Evolutionary conservation across 805 yeast species (phyloP).

Genomic region (Wickerhamomyces canadensis): DNA sequence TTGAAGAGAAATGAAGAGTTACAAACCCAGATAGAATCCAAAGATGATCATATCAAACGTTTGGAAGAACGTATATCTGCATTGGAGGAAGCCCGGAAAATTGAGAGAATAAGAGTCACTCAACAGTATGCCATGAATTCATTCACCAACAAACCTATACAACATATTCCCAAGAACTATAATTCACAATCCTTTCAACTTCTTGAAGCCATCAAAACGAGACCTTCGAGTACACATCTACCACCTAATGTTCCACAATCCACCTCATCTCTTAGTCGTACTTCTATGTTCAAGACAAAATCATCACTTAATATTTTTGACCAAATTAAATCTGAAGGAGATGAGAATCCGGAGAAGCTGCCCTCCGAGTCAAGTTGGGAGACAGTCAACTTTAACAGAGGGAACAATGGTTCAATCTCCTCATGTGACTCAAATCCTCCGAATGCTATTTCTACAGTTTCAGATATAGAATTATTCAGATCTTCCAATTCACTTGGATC

Average conservation of each 20-base stretch:
- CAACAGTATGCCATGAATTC: slow-evolving; percentile 2
- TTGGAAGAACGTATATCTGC: slow-evolving; percentile 55
- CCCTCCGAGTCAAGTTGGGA: neutral
- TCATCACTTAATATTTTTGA: neutral
- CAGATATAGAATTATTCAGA: no score
- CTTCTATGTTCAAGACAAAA: neutral
- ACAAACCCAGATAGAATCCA: slow-evolving; percentile 55
- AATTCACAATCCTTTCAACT: neutral
- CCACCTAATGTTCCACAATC: no score
- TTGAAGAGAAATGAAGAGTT: slow-evolving; percentile 47
- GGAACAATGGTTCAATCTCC: no score
- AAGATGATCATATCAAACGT: slow-evolving; percentile 51
- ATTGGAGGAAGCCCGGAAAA: slow-evolving; percentile 46
- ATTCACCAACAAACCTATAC: slow-evolving; percentile 1
- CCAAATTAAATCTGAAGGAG: neutral
- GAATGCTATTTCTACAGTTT: no score
- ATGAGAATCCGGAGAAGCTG: neutral
- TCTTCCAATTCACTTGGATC: no score
- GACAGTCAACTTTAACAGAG: neutral
- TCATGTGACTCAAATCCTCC: no score
- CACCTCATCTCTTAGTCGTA: neutral
- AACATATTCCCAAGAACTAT: neutral
- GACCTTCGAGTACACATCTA: neutral
- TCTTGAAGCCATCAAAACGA: neutral
- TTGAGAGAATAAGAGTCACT: slow-evolving; percentile 47